phyloP scores from a whole-genome alignment of 192 early-diverging fungal species.

The Rhizophagus prolifer region DNA sequence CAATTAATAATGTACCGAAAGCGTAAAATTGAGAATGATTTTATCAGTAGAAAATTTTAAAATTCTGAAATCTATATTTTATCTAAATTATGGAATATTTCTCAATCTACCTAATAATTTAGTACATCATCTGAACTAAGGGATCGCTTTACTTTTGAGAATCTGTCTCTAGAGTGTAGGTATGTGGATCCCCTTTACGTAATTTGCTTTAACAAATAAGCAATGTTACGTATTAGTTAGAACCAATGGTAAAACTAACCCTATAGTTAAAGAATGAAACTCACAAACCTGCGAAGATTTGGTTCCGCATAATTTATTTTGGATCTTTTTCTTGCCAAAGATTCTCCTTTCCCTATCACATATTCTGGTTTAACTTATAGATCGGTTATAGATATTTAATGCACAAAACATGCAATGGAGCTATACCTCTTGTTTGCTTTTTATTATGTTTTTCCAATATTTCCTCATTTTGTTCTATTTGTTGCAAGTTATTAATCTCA shows the following conservation, averaged over 20 bases:
- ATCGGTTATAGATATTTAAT: too few species aligned
- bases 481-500: neutral
- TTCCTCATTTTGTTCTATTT: neutral
- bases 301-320: conserved; percentile 4
- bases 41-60: too few species aligned
- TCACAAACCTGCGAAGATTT: neutral
- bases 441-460: neutral
- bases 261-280: neutral
- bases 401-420: too few species aligned
- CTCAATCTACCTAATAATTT: too few species aligned
- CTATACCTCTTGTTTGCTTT: neutral
- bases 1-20: too few species aligned
- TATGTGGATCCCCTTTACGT: neutral
- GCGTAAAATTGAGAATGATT: too few species aligned
- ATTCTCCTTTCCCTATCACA: neutral
- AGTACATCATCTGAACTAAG: too few species aligned
- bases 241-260: neutral
- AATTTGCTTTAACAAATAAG: neutral
- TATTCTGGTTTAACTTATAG: neutral
- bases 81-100: too few species aligned
- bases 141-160: neutral
- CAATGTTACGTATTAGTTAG: neutral
- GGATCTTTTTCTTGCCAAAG: neutral
- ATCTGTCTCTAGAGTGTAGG: neutral
- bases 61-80: too few species aligned